These are phyloP conservation scores for Elsinoe perseae DNA, from an alignment of 2,329 filamentous ascomycete species.

Conservation along the genomic window DNA sequence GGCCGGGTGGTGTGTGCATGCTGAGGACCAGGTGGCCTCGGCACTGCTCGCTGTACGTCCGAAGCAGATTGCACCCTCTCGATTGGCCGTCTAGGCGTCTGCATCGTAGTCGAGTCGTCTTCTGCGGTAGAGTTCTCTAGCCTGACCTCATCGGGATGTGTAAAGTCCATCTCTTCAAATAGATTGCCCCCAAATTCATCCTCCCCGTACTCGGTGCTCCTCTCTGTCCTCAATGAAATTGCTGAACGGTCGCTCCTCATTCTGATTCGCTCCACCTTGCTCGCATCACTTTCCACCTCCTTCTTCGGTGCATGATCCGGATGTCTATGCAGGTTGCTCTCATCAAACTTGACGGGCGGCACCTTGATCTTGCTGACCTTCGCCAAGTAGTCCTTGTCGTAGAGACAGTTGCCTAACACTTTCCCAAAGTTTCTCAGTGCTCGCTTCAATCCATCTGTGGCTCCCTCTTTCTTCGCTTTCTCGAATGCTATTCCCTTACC, in stretches of 20 bases:
- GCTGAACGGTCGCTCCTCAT: constrained; percentile 30
- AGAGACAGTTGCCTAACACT: constrained; percentile 94
- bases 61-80: constrained; percentile 20
- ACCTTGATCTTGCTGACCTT: constrained; percentile 88
- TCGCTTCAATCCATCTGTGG: constrained; percentile 87
- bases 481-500: constrained; percentile 94
- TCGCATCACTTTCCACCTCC: constrained; percentile 30
- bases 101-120: constrained; percentile 21
- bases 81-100: constrained; percentile 19
- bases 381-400: constrained; percentile 87
- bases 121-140: constrained; percentile 36
- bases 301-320: constrained; percentile 61
- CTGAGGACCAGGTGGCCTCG: constrained; percentile 23
- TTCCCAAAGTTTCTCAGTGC: constrained; percentile 89
- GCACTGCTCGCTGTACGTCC: constrained; percentile 11
- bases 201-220: constrained; percentile 39
- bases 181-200: constrained; percentile 50
- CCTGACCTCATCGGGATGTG: constrained; percentile 68
- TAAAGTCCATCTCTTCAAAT: constrained; percentile 50
- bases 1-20: constrained; percentile 19
- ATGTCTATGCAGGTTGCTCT: constrained; percentile 74
- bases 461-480: constrained; percentile 97
- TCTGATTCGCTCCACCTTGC: constrained; percentile 1
- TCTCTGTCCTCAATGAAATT: constrained; percentile 26
- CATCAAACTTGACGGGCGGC: constrained; percentile 67